A percentile compares a stretch with the other conserved stretches of the same genome.
phyloP scores from a whole-genome alignment of 2,329 filamentous ascomycete genomes.

The Penicillium griseofulvum region DNA sequence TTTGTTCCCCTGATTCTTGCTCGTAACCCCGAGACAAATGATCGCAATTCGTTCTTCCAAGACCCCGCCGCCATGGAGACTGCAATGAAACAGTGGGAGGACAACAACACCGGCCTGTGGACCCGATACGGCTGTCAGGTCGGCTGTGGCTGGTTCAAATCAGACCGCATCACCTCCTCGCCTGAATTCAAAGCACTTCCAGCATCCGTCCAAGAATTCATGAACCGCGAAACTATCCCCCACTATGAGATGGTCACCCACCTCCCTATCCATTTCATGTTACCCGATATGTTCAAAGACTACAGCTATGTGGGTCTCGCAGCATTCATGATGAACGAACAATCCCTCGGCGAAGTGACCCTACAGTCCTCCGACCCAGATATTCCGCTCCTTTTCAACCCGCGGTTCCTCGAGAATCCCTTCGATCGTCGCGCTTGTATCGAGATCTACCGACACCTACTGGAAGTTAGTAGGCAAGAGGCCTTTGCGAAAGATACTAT shows the following conservation, averaged over 20 bases:
- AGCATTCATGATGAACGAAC: slow-evolving; percentile 55
- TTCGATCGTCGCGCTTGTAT: slow-evolving; percentile 55
- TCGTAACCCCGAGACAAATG: slow-evolving; percentile 43
- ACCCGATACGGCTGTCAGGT: slow-evolving; percentile 30
- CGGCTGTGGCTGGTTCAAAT: slow-evolving; percentile 43
- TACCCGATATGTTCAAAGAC: slow-evolving; percentile 39
- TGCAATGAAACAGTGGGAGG: slow-evolving; percentile 51
- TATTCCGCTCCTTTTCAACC: slow-evolving; percentile 53
- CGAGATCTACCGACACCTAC: slow-evolving; percentile 48
- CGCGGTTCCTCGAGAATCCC: slow-evolving; percentile 53
- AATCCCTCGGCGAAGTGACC: slow-evolving; percentile 52
- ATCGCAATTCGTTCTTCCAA: slow-evolving; percentile 49
- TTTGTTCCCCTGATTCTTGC: slow-evolving; percentile 35
- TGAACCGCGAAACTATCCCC: slow-evolving; percentile 54
- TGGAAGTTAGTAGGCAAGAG: slow-evolving; percentile 45
- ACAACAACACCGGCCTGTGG: slow-evolving; percentile 41
- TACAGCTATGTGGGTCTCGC: slow-evolving; percentile 47
- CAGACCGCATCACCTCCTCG: slow-evolving; percentile 39
- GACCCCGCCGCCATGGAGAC: slow-evolving; percentile 43
- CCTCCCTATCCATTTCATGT: slow-evolving; percentile 43
- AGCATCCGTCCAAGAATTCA: slow-evolving; percentile 41
- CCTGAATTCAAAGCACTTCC: slow-evolving; percentile 54
- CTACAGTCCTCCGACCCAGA: slow-evolving; percentile 54
- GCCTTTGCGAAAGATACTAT: slow-evolving; percentile 48
- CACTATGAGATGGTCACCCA: slow-evolving; percentile 56